Evolutionary conservation across 768 basidiomycete genomes (phyloP).

Genomic region (Calocybe gangraenosa): DNA sequence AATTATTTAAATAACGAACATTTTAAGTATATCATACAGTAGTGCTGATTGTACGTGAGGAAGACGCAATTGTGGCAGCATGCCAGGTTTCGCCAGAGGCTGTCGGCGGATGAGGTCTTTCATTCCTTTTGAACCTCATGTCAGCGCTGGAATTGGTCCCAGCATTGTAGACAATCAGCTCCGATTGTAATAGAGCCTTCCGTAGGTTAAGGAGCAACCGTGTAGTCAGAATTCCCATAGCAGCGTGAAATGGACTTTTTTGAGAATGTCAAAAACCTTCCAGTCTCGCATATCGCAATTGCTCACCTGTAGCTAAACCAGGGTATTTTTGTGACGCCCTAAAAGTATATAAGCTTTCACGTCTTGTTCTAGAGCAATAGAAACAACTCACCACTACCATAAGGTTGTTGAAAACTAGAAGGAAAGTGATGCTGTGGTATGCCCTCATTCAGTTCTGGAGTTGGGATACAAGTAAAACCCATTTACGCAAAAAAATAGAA

Average conservation of each 20-base stretch:
- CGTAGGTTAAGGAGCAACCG: conserved; percentile 43
- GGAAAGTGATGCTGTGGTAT: conserved; percentile 26
- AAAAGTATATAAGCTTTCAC: not conserved
- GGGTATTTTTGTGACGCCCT: conserved; percentile 41
- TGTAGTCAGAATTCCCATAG: conserved; percentile 40
- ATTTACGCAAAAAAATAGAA: conserved; percentile 40
- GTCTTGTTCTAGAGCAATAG: not conserved
- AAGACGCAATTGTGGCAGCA: too few species aligned
- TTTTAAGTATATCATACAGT: too few species aligned
- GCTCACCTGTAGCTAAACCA: conserved; percentile 45
- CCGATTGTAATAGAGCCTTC: too few species aligned
- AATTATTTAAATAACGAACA: too few species aligned
- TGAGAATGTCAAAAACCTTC: too few species aligned
- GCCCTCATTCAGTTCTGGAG: not conserved
- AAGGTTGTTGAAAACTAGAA: conserved; percentile 42
- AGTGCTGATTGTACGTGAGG: too few species aligned
- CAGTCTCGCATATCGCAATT: too few species aligned
- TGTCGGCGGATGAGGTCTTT: too few species aligned
- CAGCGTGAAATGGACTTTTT: conserved; percentile 44
- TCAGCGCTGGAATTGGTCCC: too few species aligned
- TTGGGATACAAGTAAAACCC: not conserved
- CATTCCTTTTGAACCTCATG: too few species aligned
- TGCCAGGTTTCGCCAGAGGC: too few species aligned
- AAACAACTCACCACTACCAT: conserved; percentile 34
- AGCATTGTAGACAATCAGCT: too few species aligned